Evolutionary conservation across 2,329 filamentous ascomycete genomes (phyloP).

Genomic region (Amauroascus niger): DNA sequence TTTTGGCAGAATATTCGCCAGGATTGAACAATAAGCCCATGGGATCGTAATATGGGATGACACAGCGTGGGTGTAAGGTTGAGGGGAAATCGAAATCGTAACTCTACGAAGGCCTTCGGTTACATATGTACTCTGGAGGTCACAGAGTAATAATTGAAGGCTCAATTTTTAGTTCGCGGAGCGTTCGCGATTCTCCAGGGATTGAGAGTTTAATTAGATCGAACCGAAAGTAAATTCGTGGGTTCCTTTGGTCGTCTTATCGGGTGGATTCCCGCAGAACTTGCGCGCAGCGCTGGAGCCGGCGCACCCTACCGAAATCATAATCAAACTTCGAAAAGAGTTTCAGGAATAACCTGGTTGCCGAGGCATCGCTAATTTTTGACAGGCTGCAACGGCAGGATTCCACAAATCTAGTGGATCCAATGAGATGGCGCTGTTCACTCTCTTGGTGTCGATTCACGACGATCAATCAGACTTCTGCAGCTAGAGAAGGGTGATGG

Average conservation of each 20-base stretch:
- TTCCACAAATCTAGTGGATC: conserved; percentile 1
- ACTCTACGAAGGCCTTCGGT: background rate
- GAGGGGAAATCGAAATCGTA: background rate
- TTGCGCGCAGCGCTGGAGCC: conserved; percentile 7
- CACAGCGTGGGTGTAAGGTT: background rate
- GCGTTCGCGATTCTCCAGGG: conserved; percentile 9
- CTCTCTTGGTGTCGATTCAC: conserved; percentile 5
- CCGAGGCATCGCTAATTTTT: conserved; percentile 9
- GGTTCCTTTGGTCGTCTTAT: conserved; percentile 10
- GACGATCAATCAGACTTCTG: conserved; percentile 11
- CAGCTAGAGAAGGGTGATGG: conserved; percentile 5
- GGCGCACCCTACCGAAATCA: conserved; percentile 14
- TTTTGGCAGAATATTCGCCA: background rate
- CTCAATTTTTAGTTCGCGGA: conserved; percentile 8
- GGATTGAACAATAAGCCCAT: background rate
- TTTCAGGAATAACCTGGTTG: conserved; percentile 7
- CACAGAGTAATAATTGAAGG: background rate
- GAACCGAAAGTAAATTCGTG: conserved; percentile 10
- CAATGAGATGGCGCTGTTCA: background rate
- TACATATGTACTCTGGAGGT: conserved; percentile 5
- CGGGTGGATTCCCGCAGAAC: conserved; percentile 11
- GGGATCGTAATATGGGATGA: background rate
- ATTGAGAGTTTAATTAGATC: conserved; percentile 8
- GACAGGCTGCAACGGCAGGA: conserved; percentile 11
- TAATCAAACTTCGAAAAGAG: conserved; percentile 6